Base-by-base conservation (phyloP, 805 yeast genomes). In the Millerozyma miso region DNA sequence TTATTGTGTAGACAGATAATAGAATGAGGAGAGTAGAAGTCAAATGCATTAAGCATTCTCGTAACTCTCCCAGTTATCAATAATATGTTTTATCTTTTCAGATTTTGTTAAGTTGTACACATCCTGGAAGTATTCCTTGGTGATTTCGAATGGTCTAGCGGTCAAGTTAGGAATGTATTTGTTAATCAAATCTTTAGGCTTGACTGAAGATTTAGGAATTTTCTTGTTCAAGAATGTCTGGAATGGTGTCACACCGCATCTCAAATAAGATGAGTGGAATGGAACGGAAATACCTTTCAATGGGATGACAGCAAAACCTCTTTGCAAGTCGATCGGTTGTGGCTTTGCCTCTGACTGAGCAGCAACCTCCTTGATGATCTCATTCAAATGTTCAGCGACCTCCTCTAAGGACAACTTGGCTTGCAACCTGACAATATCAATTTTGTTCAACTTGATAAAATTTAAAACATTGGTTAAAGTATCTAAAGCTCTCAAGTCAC, bases 281-380 rank as follows among this genome's bases (percentile, higher is more conserved):
- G 99, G 99, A 63, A 93, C 99, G n/a, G 97, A 88, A 54, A 93
- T 93, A 57, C 99, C 99, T 77, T 85, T 89, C 69, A 93, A 80
- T 65, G 99, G 99, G 58, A 93, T 93, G 59, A 93, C 91, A 34
- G 99, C 98, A 57, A 88, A 91, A 19, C 99, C 99, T 74, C 99
- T 85, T 73, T 93, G 95, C 60, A 95, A 77, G 43, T 89, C 95
- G 64, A 93, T 88, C 56, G 99, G 99, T 74, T 91, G 98, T 41
- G 95, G 89, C 73, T 93, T 93, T 46, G 86, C 96, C 41, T 67
- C 41, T 14, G 96, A 79, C 64, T 86, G 81, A 66, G 81, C 80
- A 33, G 97, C 69, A 50, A 90, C 88, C 72, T 90, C 97, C 37
- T 71, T 80, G 45, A 88, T 86, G 56, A 91, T 91, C 70, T 88